Conservation (phyloP, 176 grass and related monocot species). For the Oryza coarctata region DNA sequence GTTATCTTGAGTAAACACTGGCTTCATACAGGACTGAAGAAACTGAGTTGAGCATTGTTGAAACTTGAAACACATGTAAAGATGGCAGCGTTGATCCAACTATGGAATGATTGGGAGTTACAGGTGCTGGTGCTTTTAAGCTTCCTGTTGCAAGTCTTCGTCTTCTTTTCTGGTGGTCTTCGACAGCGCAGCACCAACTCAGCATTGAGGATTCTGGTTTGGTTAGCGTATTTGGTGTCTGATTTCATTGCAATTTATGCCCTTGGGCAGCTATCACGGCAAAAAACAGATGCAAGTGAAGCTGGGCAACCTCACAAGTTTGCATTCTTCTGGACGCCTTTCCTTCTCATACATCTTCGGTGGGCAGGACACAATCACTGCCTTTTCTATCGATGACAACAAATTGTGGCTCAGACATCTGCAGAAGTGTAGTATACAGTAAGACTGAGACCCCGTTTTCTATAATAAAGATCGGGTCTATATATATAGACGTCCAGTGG, state of each 20-base stretch:
- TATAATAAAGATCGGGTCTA: too few relatives aligned
- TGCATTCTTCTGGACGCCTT: neutral
- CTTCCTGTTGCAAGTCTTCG: neutral
- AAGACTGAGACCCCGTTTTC: too few relatives aligned
- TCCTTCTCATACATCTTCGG: too few relatives aligned
- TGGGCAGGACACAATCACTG: too few relatives aligned
- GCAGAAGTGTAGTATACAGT: too few relatives aligned
- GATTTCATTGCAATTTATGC: neutral
- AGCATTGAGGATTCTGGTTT: slow-evolving; percentile 2
- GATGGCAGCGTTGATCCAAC: neutral
- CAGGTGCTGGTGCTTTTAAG: neutral
- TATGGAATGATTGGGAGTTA: neutral
- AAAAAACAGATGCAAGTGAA: neutral
- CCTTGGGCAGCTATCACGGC: neutral
- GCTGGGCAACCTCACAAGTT: neutral
- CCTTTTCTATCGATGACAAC: neutral
- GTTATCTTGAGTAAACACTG: too few relatives aligned
- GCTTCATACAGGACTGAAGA: neutral
- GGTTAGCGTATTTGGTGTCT: neutral
- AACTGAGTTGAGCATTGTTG: neutral
- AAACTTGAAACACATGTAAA: neutral
- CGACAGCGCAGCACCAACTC: neutral
- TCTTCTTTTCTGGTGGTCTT: slow-evolving; percentile 9
- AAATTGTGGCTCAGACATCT: neutral
- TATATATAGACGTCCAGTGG: too few relatives aligned